phyloP scores from a whole-genome alignment of 129 eudicot genomes.

The Dittrichia graveolens region DNA sequence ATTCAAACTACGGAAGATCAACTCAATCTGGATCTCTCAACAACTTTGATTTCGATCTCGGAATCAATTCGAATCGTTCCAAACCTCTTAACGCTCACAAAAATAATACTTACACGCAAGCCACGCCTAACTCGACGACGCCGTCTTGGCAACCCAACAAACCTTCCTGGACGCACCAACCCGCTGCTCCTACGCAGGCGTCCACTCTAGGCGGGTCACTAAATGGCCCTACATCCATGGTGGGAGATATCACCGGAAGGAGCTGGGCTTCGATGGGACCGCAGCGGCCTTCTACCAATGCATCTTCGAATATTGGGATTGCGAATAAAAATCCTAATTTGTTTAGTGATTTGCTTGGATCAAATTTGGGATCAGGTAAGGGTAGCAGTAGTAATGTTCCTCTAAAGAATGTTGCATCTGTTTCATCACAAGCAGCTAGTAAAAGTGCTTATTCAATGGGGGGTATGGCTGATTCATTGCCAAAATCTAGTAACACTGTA shows the following conservation, averaged over 20 bases:
- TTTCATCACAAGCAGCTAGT: slow-evolving; percentile 26
- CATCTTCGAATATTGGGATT: slow-evolving; percentile 46
- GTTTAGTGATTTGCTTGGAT: slow-evolving; percentile 85
- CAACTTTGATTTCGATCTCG: slow-evolving; percentile 86
- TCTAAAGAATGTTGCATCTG: slow-evolving; percentile 57
- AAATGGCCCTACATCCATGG: slow-evolving; percentile 82
- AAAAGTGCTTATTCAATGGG: slow-evolving; percentile 70
- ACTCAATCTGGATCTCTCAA: slow-evolving; percentile 52
- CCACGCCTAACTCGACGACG: slow-evolving; percentile 46
- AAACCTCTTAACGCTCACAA: slow-evolving; percentile 65
- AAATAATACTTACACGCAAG: slow-evolving; percentile 43
- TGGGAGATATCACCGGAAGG: slow-evolving; percentile 83
- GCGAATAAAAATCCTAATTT: slow-evolving; percentile 71
- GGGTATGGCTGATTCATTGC: slow-evolving; percentile 69
- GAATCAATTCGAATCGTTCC: slow-evolving; percentile 62
- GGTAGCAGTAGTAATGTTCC: slow-evolving; percentile 58
- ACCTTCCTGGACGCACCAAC: slow-evolving; percentile 86
- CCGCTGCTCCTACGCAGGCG: slow-evolving; percentile 48
- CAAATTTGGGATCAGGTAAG: slow-evolving; percentile 66
- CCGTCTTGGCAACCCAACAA: slow-evolving; percentile 64
- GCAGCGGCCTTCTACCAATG: slow-evolving; percentile 26
- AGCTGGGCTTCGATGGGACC: slow-evolving; percentile 66
- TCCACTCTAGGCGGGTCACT: slow-evolving; percentile 42
- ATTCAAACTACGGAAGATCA: slow-evolving; percentile 75
- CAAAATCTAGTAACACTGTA: slow-evolving; percentile 43